A percentile compares a stretch with the other conserved stretches of the same genome.
Conservation (phyloP, 768 basidiomycete species). For the Kwoniella sp. region DNA sequence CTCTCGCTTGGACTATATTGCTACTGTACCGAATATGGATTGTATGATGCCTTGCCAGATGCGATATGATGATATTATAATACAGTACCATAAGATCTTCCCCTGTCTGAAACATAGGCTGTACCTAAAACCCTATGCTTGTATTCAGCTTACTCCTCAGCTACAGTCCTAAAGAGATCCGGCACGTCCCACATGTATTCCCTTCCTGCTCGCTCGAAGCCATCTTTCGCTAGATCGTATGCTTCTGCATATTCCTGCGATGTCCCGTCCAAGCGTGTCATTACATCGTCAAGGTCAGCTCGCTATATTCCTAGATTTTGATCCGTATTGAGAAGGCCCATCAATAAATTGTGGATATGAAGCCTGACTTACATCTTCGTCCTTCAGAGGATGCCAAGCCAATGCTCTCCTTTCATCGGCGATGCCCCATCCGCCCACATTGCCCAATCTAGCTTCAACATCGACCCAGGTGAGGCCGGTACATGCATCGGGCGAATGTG, state of each 20-base stretch:
- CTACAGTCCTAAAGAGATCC: neutral
- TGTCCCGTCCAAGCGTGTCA: too few species aligned
- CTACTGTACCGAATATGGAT: too few species aligned
- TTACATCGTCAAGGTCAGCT: too few species aligned
- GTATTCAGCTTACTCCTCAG: neutral
- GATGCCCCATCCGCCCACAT: slow-evolving; percentile 26
- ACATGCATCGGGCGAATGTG: slow-evolving; percentile 30
- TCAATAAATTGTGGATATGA: too few species aligned
- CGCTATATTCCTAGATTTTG: too few species aligned
- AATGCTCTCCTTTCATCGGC: slow-evolving; percentile 26
- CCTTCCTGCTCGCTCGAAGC: neutral
- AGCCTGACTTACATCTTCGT: slow-evolving; percentile 26
- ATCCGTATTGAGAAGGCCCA: too few species aligned
- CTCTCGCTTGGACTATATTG: too few species aligned
- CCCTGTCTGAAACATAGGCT: too few species aligned
- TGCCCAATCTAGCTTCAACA: slow-evolving; percentile 22
- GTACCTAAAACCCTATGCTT: too few species aligned
- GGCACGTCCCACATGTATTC: slow-evolving; percentile 1
- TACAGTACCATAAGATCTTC: too few species aligned
- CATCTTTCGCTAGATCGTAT: neutral
- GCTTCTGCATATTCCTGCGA: neutral
- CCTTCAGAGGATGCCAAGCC: slow-evolving; percentile 39
- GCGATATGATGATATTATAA: too few species aligned
- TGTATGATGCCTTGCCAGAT: too few species aligned
- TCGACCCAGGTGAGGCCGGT: slow-evolving; percentile 38